Conservation (phyloP, 768 basidiomycete genomes). For the Rubroboletus pulcherrimus region DNA sequence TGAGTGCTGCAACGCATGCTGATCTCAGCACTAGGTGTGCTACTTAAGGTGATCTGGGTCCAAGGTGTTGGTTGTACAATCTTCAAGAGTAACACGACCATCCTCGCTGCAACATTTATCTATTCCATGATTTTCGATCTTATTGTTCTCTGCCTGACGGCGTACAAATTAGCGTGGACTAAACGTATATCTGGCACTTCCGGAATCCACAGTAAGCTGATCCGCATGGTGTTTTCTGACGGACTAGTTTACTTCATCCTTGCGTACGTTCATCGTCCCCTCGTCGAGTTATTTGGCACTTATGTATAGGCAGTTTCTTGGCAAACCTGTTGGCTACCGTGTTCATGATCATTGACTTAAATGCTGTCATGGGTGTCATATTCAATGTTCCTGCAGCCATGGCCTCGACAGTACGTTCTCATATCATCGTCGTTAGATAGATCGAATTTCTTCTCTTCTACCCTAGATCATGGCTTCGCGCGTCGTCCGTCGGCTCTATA, state of each 20-base stretch:
- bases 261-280: slow-evolving; percentile 43
- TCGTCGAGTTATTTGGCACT: slow-evolving; percentile 25
- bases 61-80: slow-evolving; percentile 50
- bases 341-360: slow-evolving; percentile 65
- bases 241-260: slow-evolving; percentile 74
- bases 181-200: slow-evolving; percentile 10
- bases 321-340: slow-evolving; percentile 43
- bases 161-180: slow-evolving; percentile 49
- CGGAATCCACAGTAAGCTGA: slow-evolving; percentile 43
- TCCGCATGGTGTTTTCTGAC: slow-evolving; percentile 64
- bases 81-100: slow-evolving; percentile 53
- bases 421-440: background rate
- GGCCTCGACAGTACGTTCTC: slow-evolving; percentile 42
- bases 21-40: slow-evolving; percentile 41
- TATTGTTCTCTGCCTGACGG: slow-evolving; percentile 54
- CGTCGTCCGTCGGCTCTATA: slow-evolving; percentile 56
- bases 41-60: slow-evolving; percentile 57
- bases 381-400: slow-evolving; percentile 65
- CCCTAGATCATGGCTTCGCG: slow-evolving; percentile 55
- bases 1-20: background rate
- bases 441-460: background rate
- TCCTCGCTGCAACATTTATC: slow-evolving; percentile 68
- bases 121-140: slow-evolving; percentile 77
- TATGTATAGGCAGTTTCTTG: slow-evolving; percentile 32
- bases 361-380: slow-evolving; percentile 62